phyloP scores from a whole-genome alignment of 306 rosid genomes.

The Styphnolobium japonicum region DNA sequence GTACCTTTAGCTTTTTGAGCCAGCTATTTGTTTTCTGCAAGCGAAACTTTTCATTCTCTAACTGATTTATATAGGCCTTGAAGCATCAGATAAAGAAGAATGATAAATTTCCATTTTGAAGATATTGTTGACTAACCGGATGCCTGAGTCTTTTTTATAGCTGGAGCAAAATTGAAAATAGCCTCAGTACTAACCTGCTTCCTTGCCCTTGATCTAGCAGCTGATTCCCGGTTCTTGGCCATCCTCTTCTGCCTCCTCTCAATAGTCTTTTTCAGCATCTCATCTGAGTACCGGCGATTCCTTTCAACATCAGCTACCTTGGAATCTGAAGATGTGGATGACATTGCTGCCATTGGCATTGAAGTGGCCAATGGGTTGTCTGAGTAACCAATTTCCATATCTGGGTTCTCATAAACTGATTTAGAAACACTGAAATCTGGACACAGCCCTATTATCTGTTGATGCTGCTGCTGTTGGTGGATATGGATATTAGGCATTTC shows the following conservation, averaged over 20 bases:
- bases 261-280: constrained; percentile 34
- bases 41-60: constrained; percentile 39
- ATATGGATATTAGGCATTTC: background rate
- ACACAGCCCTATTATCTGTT: background rate
- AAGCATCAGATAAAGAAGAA: constrained; percentile 18
- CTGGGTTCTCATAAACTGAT: constrained; percentile 28
- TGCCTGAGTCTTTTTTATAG: background rate
- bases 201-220: constrained; percentile 73
- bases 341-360: constrained; percentile 14
- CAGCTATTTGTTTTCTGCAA: constrained; percentile 31
- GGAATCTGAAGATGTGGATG: constrained; percentile 39
- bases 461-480: constrained; percentile 20
- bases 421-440: constrained; percentile 20
- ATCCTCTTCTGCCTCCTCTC: constrained; percentile 65
- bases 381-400: constrained; percentile 29
- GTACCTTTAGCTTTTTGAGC: constrained; percentile 55
- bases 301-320: constrained; percentile 9
- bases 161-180: background rate
- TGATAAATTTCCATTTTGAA: background rate
- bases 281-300: constrained; percentile 37
- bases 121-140: background rate
- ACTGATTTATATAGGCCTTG: constrained; percentile 49
- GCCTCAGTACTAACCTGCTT: constrained; percentile 49
- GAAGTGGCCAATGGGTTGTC: constrained; percentile 36
- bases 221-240: constrained; percentile 70